These are phyloP conservation scores for Mortierella sp. DNA, from an alignment of 371 early-diverging fungal species.

Conservation along the genomic window DNA sequence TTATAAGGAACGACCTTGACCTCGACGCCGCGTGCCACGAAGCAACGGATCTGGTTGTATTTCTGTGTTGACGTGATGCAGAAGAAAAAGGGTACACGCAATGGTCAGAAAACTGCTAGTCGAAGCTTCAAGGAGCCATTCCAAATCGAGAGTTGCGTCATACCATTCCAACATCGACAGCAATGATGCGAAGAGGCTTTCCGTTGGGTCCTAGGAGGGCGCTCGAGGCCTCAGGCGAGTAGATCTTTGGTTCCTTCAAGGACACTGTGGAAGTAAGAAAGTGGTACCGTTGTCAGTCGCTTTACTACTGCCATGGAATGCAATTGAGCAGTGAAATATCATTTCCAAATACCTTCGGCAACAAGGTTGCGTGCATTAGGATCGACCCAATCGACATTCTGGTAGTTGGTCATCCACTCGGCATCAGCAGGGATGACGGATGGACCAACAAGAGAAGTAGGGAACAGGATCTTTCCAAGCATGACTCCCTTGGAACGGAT, in stretches of 20 bases:
- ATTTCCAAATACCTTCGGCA: conserved; percentile 79
- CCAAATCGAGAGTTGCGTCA: background rate
- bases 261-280: conserved; percentile 67
- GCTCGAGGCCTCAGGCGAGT: conserved; percentile 71
- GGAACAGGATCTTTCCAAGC: conserved; percentile 85
- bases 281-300: too few relatives aligned
- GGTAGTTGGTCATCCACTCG: conserved; percentile 74
- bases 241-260: conserved; percentile 78
- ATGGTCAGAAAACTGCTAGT: background rate
- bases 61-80: conserved; percentile 59
- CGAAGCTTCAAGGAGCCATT: background rate
- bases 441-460: conserved; percentile 60
- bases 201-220: conserved; percentile 78
- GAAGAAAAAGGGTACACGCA: background rate
- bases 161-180: conserved; percentile 95
- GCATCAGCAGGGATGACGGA: conserved; percentile 55
- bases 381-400: conserved; percentile 90
- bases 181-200: conserved; percentile 84
- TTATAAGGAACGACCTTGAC: conserved; percentile 96
- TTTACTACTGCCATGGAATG: too few relatives aligned
- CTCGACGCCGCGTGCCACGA: conserved; percentile 92
- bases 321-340: too few relatives aligned
- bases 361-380: conserved; percentile 93
- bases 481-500: conserved; percentile 92
- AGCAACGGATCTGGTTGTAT: conserved; percentile 97